These are phyloP conservation scores for Basidiobolus meristosporus DNA, from an alignment of 371 early-diverging fungal species.

Conservation along the genomic window DNA sequence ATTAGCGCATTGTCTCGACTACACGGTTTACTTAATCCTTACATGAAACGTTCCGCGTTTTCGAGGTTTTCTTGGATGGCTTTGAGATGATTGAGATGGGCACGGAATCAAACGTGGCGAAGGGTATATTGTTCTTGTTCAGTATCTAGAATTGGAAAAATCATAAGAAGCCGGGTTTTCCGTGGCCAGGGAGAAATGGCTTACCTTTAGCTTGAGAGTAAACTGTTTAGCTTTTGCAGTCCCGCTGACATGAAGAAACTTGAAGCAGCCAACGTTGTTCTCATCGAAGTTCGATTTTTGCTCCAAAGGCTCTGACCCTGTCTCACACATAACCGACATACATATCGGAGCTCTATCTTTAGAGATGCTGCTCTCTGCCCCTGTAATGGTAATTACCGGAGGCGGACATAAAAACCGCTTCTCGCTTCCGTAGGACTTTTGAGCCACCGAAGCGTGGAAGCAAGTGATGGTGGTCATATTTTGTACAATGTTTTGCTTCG, in stretches of 20 bases:
- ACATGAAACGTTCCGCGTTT: constrained; percentile 54
- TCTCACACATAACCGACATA: constrained; percentile 39
- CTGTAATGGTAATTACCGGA: constrained; percentile 32
- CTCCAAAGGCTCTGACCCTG: constrained; percentile 19
- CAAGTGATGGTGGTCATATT: constrained; percentile 33
- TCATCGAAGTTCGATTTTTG: constrained; percentile 30
- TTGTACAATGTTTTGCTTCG: too few species aligned
- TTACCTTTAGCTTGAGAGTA: constrained; percentile 32
- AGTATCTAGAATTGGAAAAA: too few species aligned
- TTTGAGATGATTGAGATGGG: constrained; percentile 68
- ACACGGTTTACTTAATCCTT: too few species aligned
- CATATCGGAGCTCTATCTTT: constrained; percentile 26
- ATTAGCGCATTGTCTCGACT: too few species aligned
- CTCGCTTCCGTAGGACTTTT: constrained; percentile 75
- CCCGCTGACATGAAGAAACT: constrained; percentile 52
- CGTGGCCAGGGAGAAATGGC: too few species aligned
- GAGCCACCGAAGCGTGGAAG: constrained; percentile 48
- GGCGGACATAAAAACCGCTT: constrained; percentile 74
- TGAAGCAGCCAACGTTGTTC: constrained; percentile 26
- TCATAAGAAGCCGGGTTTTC: too few species aligned
- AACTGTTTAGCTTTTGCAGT: constrained; percentile 61
- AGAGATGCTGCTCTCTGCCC: too few species aligned
- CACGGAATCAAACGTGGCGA: constrained; percentile 40
- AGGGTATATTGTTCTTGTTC: constrained; percentile 7
- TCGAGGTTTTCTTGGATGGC: constrained; percentile 68